Evolutionary conservation across 1,284 basidiomycete genomes (phyloP), one percentile per base, ranked within the genome.

Genomic region (Xanthoconium separans): DNA sequence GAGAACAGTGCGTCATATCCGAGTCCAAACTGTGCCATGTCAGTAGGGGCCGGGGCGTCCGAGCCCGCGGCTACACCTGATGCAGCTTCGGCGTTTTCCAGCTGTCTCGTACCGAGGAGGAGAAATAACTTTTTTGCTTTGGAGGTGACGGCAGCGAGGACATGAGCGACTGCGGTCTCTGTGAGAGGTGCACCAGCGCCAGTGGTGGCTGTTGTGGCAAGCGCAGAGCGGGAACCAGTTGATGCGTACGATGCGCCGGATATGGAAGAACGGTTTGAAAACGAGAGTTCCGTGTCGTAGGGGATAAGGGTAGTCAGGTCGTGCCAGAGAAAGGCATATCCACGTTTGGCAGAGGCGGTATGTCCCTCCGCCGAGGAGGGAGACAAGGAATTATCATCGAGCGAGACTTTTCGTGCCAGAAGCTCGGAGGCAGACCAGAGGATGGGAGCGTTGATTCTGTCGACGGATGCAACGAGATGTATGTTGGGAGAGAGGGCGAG

Each of bases 261-360:
- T 50, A 89, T 74, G 29, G 83, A 83, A 1, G 84, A 79, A 10
- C 83, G 78, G 61, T 91, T 87, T 6, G 81, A 80, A 56, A 78
- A 82, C 0, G 84, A 77, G 50, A 89, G 81, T 70, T 97, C 95
- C 55, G 82, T 77, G 65, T 89, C 86, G 73, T 95, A 96, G 2
- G 90, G 78, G 24, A 76, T 77, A 60, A 92, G 86, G 0, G 95
- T 96, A 3, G 93, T 90, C 16, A 90, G 69, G 68, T 94, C 90
- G 71, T 96, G 92, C 83, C 91, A 94, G 15, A 95, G 73, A 85
- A 91, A 95, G 7, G 85, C 80, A 70, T 88, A 93, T 2, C 89
- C 88, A 33, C 82, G 75, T 29, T 66, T 69, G 3, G 74, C 71
- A 10, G 69, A 55, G 22, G 47, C 46, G 9, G 44, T n/a, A 5